A percentile compares a stretch with the other conserved stretches of the same genome.
Conservation (phyloP, 2,329 filamentous ascomycete species). For the Colletotrichum euphorbiae region DNA sequence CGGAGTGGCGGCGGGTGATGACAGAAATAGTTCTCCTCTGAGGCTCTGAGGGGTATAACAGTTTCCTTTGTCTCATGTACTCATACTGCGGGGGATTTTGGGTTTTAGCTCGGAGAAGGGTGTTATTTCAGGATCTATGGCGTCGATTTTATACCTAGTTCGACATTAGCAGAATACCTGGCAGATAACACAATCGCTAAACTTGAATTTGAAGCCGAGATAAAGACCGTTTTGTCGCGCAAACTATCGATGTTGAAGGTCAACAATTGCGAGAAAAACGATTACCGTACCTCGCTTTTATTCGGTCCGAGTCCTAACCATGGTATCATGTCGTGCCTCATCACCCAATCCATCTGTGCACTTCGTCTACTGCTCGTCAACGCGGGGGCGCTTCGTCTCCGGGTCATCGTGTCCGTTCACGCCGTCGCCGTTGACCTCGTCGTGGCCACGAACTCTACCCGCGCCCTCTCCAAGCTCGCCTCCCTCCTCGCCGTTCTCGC, state of each 20-base stretch:
- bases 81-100: background rate
- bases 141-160: constrained; percentile 25
- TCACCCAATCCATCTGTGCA: background rate
- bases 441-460: constrained; percentile 65
- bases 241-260: background rate
- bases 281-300: constrained; percentile 16
- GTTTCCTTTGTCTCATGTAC: constrained; percentile 24
- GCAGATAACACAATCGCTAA: constrained; percentile 15
- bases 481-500: constrained; percentile 51
- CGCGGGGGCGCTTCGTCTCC: constrained; percentile 61
- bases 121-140: background rate
- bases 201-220: background rate
- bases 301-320: constrained; percentile 5
- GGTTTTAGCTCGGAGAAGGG: constrained; percentile 11
- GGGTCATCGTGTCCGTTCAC: constrained; percentile 56
- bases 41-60: constrained; percentile 44
- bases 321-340: constrained; percentile 34
- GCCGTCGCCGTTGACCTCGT: constrained; percentile 63
- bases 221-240: background rate
- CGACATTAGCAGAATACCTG: constrained; percentile 5
- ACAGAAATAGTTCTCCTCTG: constrained; percentile 38
- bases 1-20: constrained; percentile 41
- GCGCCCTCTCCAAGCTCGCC: constrained; percentile 73
- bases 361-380: constrained; percentile 47
- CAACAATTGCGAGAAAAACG: background rate